These are phyloP conservation scores for Diaporthe ampelina DNA, from an alignment of 2,329 filamentous ascomycete genomes.

Conservation along the genomic window DNA sequence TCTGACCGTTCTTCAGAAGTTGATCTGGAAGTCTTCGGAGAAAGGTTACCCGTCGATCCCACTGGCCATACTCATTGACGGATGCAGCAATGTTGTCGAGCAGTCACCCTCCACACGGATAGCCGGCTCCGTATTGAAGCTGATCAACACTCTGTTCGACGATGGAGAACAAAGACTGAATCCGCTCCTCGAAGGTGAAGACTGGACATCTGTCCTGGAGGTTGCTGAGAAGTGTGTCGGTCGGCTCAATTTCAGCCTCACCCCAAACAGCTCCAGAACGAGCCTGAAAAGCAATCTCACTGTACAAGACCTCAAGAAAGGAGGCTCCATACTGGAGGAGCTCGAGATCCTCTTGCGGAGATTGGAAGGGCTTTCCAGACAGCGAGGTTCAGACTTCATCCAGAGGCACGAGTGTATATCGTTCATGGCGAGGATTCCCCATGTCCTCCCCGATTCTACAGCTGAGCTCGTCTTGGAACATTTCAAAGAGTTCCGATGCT, in stretches of 20 bases:
- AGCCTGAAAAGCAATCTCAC: slow-evolving; percentile 42
- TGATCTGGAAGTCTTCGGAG: slow-evolving; percentile 71
- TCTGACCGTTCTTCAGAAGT: slow-evolving; percentile 72
- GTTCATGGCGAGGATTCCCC: slow-evolving; percentile 75
- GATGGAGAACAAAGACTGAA: slow-evolving; percentile 67
- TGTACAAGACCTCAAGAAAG: slow-evolving; percentile 50
- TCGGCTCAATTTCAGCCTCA: slow-evolving; percentile 22
- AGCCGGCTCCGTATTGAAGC: slow-evolving; percentile 62
- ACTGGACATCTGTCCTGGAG: slow-evolving; percentile 74
- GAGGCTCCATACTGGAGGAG: slow-evolving; percentile 58
- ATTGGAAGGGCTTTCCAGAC: slow-evolving; percentile 63
- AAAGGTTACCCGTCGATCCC: slow-evolving; percentile 73
- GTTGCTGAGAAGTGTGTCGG: slow-evolving; percentile 68
- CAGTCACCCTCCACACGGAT: slow-evolving; percentile 58
- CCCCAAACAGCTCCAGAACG: slow-evolving; percentile 20
- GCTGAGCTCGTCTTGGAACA: slow-evolving; percentile 76
- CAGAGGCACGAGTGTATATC: slow-evolving; percentile 76
- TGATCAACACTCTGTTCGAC: slow-evolving; percentile 70
- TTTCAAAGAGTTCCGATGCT: slow-evolving; percentile 77
- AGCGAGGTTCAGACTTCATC: slow-evolving; percentile 66
- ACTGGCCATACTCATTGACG: slow-evolving; percentile 70
- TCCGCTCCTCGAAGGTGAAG: slow-evolving; percentile 72
- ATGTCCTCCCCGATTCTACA: slow-evolving; percentile 74
- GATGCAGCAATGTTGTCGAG: slow-evolving; percentile 65
- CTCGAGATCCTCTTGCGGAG: slow-evolving; percentile 60